Conservation (phyloP, 345 rosid genomes). For the Combretum micranthum region DNA sequence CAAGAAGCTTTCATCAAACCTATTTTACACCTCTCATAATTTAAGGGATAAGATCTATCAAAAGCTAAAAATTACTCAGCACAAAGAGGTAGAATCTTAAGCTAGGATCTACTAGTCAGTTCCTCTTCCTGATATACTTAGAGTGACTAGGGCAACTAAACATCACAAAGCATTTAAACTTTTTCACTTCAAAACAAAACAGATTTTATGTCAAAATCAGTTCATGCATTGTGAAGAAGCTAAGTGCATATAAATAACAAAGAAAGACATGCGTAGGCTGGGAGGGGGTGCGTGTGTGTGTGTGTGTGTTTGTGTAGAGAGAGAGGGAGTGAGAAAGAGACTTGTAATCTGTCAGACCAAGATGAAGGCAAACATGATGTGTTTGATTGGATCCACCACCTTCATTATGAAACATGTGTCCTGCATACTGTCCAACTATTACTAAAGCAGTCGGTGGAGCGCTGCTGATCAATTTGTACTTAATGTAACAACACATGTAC, state of each 20-base stretch:
- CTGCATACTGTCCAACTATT: conserved; percentile 61
- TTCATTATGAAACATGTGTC: conserved; percentile 29
- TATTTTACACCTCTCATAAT: too few species aligned
- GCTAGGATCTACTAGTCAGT: too few species aligned
- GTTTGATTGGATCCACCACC: conserved; percentile 26
- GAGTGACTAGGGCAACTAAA: too few species aligned
- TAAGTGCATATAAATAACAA: too few species aligned
- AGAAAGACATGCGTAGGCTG: not conserved
- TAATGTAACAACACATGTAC: not conserved
- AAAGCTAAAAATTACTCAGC: too few species aligned
- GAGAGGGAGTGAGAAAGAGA: conserved; percentile 21
- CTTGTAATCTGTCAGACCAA: conserved; percentile 91
- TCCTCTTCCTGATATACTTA: too few species aligned
- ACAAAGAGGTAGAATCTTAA: too few species aligned
- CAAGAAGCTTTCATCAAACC: too few species aligned
- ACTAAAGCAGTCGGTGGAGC: not conserved
- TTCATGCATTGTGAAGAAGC: not conserved
- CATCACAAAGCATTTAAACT: too few species aligned
- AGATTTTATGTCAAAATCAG: not conserved
- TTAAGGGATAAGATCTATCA: too few species aligned
- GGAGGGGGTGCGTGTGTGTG: not conserved
- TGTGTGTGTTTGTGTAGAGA: not conserved
- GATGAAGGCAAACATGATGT: conserved; percentile 47
- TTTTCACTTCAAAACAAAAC: conserved; percentile 3
- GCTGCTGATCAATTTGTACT: not conserved